Percentiles rank a stretch among this genome's conserved stretches.
phyloP scores from a whole-genome alignment of 1,284 basidiomycete species.

The Neotropicomus parvogracilis region DNA sequence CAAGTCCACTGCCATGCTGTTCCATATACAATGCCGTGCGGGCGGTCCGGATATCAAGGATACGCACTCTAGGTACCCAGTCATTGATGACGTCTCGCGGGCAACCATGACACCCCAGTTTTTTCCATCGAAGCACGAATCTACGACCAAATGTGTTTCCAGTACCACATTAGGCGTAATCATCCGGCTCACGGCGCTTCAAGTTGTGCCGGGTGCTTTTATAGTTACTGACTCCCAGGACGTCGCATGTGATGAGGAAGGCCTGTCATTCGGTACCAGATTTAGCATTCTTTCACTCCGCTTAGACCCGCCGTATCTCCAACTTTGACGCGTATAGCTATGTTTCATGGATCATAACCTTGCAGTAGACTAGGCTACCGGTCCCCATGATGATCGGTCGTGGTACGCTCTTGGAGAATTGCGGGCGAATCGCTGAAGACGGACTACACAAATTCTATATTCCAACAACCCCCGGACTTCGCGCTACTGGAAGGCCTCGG shows the following conservation, averaged over 20 bases:
- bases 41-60: not conserved
- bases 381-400: not conserved
- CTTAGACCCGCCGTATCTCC: too few species aligned
- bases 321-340: too few species aligned
- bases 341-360: not conserved
- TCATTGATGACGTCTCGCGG: not conserved
- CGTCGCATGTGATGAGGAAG: too few species aligned
- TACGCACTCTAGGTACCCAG: not conserved
- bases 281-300: too few species aligned
- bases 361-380: not conserved
- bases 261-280: too few species aligned
- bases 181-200: too few species aligned
- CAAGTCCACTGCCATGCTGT: constrained; percentile 3
- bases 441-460: not conserved
- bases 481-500: too few species aligned
- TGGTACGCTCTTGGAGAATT: not conserved
- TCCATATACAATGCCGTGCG: not conserved
- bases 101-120: not conserved
- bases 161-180: too few species aligned
- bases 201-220: too few species aligned
- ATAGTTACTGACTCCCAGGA: too few species aligned
- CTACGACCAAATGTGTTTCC: not conserved
- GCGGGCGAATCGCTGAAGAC: not conserved
- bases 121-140: not conserved
- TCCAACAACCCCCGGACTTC: not conserved